Base-by-base conservation (phyloP, 108 stramenopile genomes). In the Skeletonema marinoi region DNA sequence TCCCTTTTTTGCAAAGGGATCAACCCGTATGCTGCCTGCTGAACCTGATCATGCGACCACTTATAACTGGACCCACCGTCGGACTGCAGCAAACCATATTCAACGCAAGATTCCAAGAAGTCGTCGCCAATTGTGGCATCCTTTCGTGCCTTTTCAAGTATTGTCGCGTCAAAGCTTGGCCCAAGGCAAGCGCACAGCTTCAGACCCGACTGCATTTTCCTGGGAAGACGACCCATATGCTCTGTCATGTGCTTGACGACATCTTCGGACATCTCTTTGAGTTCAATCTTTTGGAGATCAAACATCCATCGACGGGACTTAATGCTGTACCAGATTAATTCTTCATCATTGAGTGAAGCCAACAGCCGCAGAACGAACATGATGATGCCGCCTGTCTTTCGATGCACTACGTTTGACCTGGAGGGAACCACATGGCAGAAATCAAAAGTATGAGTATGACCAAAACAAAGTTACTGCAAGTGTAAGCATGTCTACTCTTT, bases 171-270 rank as follows among this genome's bases (percentile, higher is more conserved):
- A 25, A 89, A 69, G 32, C 56, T 76, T 2, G 81, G 60, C 3
- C 88, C 88, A 35, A 89, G 68, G 50, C 88, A 89, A 16, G 88
- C 86, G 32, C 81, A 81, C 10, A 73, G 70, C 56, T 78, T 83
- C 56, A 89, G 60, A 9, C 82, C 76, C 71, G 69, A 71, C 71
- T 77, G 83, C 17, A 82, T 82, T 33, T 66, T 66, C 38, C 70
- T 61, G 6, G 70, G 38, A 8, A 87, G 73, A 12, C 54, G 56
- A 30, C 61, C 61, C 72, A 88, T 85, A 16, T 74, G 69, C 17
- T 78, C 67, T 12, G 81, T 80, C 81, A 88, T 83, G 41, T 85
- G 82, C n/a, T 74, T 50, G 1, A 82, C 81, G 19, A 74, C 71
- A 46, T 73, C 73, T 17, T 36, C 64, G 3, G 64, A 66, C 36